Evolutionary conservation across 2,329 filamentous ascomycete species (phyloP).

Genomic region (Aspergillus ochraceus): DNA sequence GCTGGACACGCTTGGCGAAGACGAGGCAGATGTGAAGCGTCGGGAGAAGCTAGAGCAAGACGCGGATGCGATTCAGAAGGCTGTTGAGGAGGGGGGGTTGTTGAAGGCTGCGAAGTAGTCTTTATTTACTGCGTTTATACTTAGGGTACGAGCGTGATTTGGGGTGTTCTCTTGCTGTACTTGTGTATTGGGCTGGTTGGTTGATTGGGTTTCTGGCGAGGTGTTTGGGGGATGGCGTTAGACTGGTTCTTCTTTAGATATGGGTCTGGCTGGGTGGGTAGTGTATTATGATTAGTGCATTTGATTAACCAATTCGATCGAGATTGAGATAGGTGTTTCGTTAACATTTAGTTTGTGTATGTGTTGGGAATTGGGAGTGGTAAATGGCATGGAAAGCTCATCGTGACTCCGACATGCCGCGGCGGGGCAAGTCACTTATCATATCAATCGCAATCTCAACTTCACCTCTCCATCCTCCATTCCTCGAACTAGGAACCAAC

Average conservation of each 20-base stretch:
- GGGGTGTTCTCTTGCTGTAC: too few species aligned
- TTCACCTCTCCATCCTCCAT: background rate
- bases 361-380: too few species aligned
- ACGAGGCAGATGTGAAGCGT: slow-evolving; percentile 41
- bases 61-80: slow-evolving; percentile 47
- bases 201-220: background rate
- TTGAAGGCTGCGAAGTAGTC: slow-evolving; percentile 21
- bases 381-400: too few species aligned
- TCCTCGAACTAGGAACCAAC: background rate
- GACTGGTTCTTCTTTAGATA: too few species aligned
- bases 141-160: too few species aligned
- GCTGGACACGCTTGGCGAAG: slow-evolving; percentile 56
- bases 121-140: background rate
- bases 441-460: background rate
- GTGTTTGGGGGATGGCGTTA: background rate
- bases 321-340: too few species aligned
- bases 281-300: background rate
- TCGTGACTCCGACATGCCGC: too few species aligned
- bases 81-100: slow-evolving; percentile 37
- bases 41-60: slow-evolving; percentile 49
- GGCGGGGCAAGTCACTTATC: background rate
- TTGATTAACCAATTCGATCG: too few species aligned
- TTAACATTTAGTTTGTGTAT: too few species aligned
- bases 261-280: background rate
- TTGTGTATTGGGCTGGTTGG: background rate